A percentile compares a stretch with the other conserved stretches of the same genome.
Conservation (phyloP, 306 rosid genomes). For the Rosa lucieae region DNA sequence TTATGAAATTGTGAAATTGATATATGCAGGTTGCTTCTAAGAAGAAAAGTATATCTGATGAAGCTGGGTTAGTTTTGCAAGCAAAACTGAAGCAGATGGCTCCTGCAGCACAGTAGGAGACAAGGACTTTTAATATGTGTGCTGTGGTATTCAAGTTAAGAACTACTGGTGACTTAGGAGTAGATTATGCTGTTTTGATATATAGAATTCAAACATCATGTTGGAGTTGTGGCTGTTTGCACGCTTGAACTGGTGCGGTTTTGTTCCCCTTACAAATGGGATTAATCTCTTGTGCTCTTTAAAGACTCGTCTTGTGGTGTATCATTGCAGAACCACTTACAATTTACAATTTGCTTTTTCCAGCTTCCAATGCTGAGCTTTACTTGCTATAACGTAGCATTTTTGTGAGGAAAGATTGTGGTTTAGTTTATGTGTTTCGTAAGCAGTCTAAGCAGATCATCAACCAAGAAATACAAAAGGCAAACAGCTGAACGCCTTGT, state of each 20-base stretch:
- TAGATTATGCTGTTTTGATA: not conserved
- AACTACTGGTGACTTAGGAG: not conserved
- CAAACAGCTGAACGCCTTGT: not conserved
- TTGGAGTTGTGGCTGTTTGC: not conserved
- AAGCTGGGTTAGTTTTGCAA: constrained; percentile 65
- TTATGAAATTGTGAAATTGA: not conserved
- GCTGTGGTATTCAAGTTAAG: not conserved
- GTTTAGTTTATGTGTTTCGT: not conserved
- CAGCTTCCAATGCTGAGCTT: not conserved
- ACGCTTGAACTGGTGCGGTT: not conserved
- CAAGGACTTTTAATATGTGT: not conserved
- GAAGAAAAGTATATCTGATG: constrained; percentile 74
- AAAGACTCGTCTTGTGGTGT: not conserved
- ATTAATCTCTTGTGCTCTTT: not conserved
- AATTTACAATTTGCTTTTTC: not conserved
- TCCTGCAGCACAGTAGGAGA: constrained; percentile 36
- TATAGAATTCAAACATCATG: not conserved
- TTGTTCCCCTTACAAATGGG: not conserved
- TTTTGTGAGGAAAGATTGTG: not conserved
- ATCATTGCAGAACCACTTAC: not conserved
- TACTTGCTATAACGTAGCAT: not conserved
- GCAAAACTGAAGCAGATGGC: constrained; percentile 77
- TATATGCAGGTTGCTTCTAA: constrained; percentile 78
- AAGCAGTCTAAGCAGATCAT: not conserved
- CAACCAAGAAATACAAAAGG: not conserved